Evolutionary conservation across 2,329 filamentous ascomycete genomes (phyloP), one percentile per base, ranked within the genome.

Genomic region (Aspergillus fructus): DNA sequence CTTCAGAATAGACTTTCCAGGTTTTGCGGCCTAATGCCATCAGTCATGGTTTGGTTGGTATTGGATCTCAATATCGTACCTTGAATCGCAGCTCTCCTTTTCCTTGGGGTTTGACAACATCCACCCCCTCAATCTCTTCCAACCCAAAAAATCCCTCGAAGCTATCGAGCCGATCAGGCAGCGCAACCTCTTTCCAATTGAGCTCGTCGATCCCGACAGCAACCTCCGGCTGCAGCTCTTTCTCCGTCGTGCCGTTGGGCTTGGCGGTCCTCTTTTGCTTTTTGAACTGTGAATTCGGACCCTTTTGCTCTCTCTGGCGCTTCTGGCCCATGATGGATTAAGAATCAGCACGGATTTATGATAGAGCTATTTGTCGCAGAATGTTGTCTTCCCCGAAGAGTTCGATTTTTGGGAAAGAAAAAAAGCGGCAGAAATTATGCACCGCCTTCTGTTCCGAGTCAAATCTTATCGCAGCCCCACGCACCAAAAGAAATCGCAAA

Each of bases 131-230:
- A 47, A 97, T 88, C 68, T 97, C 93, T 68, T 99, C 92, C 2
- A 99, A 78, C 0, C 90, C 92, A 66, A 88, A 96, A 73, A 99
- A 97, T 0, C 94, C 94, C 62, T 96, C 92, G n/a, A 90, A 90
- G 76, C 97, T 91, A 46, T 93, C 87, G 65, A 93, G 81, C 69
- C 89, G 86, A 68, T 93, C 89, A 6, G 91, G 90, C 65, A 89
- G 78, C 37, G 78, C 71, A 3, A 94, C 85, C 19, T 85, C 79
- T 60, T 82, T 83, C 86, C 86, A 89, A 67, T 78, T 76, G 55
- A 89, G 75, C 40, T 83, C 77, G 58, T 86, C 80, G 34, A 83
- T 60, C 23, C 66, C 67, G 50, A 77, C 65, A 39, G 71, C 48
- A 39, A 64, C 66, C 47, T 73, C 64, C 57, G 64, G 63, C 50